These are phyloP conservation scores for Ustilago trichophora DNA, from an alignment of 1,284 basidiomycete species.

Conservation along the genomic window DNA sequence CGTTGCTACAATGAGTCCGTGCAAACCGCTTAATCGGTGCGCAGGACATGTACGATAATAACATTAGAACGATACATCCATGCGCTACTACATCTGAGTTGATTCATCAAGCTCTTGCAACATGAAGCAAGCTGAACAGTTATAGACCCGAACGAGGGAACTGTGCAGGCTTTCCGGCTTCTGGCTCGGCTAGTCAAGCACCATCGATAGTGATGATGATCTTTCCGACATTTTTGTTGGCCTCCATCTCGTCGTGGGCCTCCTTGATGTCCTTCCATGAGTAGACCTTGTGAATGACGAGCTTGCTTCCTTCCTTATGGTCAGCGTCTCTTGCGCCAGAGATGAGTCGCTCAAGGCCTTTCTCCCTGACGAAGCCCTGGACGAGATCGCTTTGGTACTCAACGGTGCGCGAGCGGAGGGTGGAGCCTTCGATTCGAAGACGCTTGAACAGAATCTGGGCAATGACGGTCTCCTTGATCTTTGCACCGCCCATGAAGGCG, in stretches of 20 bases:
- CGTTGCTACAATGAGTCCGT: too few relatives aligned
- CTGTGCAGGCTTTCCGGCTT: background rate
- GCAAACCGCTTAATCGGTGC: too few relatives aligned
- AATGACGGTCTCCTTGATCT: slow-evolving; percentile 75
- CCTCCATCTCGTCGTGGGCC: slow-evolving; percentile 87
- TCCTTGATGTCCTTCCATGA: slow-evolving; percentile 83
- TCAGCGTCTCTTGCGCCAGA: slow-evolving; percentile 6
- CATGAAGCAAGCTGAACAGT: too few relatives aligned
- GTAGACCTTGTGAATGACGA: slow-evolving; percentile 72
- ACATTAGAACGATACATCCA: too few relatives aligned
- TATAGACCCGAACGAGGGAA: background rate
- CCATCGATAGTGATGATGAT: slow-evolving; percentile 55
- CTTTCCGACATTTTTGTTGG: slow-evolving; percentile 77
- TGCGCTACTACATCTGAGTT: too few relatives aligned
- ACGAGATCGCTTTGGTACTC: slow-evolving; percentile 84
- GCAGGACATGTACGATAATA: slow-evolving; percentile 8
- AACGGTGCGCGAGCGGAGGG: slow-evolving; percentile 79
- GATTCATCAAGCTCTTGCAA: too few relatives aligned
- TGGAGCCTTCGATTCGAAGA: slow-evolving; percentile 87
- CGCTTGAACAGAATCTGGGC: slow-evolving; percentile 82
- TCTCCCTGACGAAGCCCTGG: slow-evolving; percentile 70
- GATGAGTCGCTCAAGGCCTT: slow-evolving; percentile 42
- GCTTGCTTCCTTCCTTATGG: slow-evolving; percentile 27
- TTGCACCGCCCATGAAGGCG: slow-evolving; percentile 76
- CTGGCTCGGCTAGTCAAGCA: slow-evolving; percentile 6